Conservation (phyloP, 371 early-diverging fungal species). For the Mucor indicus region DNA sequence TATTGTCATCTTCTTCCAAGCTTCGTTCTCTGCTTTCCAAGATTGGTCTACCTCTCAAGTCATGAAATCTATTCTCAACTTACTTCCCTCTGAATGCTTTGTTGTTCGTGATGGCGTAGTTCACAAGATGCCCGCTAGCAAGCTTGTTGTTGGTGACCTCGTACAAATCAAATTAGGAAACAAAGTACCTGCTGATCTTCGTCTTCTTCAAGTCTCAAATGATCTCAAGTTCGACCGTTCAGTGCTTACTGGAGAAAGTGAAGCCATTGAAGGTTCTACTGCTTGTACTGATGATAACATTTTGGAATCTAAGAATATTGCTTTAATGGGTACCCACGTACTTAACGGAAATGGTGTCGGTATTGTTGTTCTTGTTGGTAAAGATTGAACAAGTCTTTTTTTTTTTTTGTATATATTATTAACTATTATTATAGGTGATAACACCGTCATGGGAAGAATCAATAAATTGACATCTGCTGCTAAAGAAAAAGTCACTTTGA, state of each 20-base stretch:
- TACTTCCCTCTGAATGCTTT: constrained; percentile 57
- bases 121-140: constrained; percentile 37
- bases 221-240: constrained; percentile 66
- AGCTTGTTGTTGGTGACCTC: constrained; percentile 50
- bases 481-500: constrained; percentile 42
- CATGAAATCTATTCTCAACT: constrained; percentile 68
- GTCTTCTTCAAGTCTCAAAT: constrained; percentile 47
- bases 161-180: constrained; percentile 59
- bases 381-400: too few species aligned
- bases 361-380: constrained; percentile 55
- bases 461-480: constrained; percentile 47
- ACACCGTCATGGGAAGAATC: constrained; percentile 70
- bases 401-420: too few species aligned
- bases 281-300: constrained; percentile 50
- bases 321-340: constrained; percentile 62
- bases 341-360: constrained; percentile 62
- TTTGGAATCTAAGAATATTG: constrained; percentile 61
- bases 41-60: constrained; percentile 65
- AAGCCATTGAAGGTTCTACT: constrained; percentile 49
- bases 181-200: constrained; percentile 66
- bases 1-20: constrained; percentile 10
- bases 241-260: constrained; percentile 64
- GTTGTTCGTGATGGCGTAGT: constrained; percentile 59
- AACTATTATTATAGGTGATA: too few species aligned
- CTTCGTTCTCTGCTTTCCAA: constrained; percentile 54